phyloP scores from a whole-genome alignment of 2,329 filamentous ascomycete genomes.

The Penicillium hordei region DNA sequence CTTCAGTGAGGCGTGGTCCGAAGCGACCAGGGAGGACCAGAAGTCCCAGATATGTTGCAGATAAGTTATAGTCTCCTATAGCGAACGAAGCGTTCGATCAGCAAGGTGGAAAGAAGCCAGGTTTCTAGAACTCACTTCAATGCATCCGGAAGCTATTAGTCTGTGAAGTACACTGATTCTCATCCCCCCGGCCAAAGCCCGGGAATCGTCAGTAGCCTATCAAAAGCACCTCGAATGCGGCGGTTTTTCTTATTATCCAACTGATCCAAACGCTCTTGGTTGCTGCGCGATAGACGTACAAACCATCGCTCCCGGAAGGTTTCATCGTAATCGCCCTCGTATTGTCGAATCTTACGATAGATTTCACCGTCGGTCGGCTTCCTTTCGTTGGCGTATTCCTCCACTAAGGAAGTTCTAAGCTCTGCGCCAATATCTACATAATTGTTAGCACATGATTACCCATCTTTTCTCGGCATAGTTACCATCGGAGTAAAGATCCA shows the following conservation, averaged over 20 bases:
- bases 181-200: slow-evolving; percentile 33
- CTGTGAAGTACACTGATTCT: slow-evolving; percentile 20
- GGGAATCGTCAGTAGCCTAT: slow-evolving; percentile 34
- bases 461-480: slow-evolving; percentile 7
- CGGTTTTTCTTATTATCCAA: slow-evolving; percentile 15
- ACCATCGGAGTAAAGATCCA: slow-evolving; percentile 34
- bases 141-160: slow-evolving; percentile 16
- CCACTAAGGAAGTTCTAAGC: too few species aligned
- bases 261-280: slow-evolving; percentile 15
- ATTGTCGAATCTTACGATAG: slow-evolving; percentile 15
- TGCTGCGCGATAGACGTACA: slow-evolving; percentile 20
- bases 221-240: slow-evolving; percentile 29
- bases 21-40: slow-evolving; percentile 22
- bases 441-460: background rate
- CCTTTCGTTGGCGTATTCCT: too few species aligned
- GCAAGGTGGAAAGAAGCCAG: background rate
- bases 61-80: slow-evolving; percentile 24
- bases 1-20: slow-evolving; percentile 12
- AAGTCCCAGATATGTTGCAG: slow-evolving; percentile 18
- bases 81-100: background rate
- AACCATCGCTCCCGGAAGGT: slow-evolving; percentile 19
- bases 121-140: slow-evolving; percentile 13
- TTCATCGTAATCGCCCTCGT: slow-evolving; percentile 18
- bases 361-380: too few species aligned
- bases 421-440: too few species aligned